Evolutionary conservation across 352 stramenopile species (phyloP), one percentile per base, ranked within the genome.

Genomic region (Phytophthora fragariae): DNA sequence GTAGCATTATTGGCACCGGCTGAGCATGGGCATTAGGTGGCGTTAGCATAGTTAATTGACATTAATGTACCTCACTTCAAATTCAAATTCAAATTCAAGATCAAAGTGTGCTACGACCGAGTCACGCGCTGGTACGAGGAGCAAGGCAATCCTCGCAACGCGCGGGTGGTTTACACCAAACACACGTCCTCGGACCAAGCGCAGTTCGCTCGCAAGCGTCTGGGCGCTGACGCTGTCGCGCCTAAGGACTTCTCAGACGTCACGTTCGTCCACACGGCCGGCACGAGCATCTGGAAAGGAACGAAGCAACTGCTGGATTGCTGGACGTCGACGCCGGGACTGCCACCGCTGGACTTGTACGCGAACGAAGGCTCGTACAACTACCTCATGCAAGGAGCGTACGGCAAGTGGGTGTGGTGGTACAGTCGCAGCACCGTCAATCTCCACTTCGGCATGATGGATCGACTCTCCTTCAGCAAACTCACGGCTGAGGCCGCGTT

Each of bases 141-240:
- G 19, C n/a, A 54, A 31, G 47, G 47, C 47, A 54, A 54, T 6
- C 47, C 47, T 5, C 47, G 47, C 47, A 29, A 54, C 19, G 9
- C 19, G 3, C 47, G 31, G 47, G 47, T 54, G 2, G 27, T 54
- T 14, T 54, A 54, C 47, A 54, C 47, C n/a, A 54, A 54, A 9
- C 47, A 54, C 47, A 54, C 47, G 47, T 54, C 47, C n/a, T 54
- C 47, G 9, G 47, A 54, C 47, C 47, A 54, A 31, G 47, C 47
- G 15, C 47, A 54, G 17, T 54, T 54, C 15, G 47, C 47, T 4
- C n/a, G 47, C 47, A 54, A 54, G 47, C 47, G 47, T 27, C 7
- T 54, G 47, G 47, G n/a, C 17, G 47, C 27, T 7, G 47, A 24
- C 12, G n/a, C 47, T 12, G 6, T 54, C 47, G 47, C 47, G 19